Percentiles rank a stretch among this genome's conserved stretches.
phyloP scores from a whole-genome alignment of 345 rosid species.

The Odontarrhena argentea region DNA sequence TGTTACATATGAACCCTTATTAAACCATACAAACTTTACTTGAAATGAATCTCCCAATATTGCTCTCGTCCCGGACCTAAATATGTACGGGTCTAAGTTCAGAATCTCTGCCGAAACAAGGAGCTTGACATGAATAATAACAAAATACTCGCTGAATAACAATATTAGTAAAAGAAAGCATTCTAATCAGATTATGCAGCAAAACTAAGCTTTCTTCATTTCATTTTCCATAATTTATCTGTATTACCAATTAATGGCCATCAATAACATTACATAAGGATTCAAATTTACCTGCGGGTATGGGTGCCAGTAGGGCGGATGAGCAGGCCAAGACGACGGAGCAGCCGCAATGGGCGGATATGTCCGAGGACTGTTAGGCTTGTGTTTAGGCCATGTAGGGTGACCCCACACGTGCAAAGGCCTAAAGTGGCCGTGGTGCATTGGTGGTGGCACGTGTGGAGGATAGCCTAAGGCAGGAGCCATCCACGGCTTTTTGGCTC shows the following conservation, averaged over 20 bases:
- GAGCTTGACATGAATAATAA: too few species aligned
- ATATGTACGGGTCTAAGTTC: too few species aligned
- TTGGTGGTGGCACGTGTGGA: constrained; percentile 49
- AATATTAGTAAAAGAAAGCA: too few species aligned
- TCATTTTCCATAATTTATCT: too few species aligned
- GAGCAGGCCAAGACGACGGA: constrained; percentile 50
- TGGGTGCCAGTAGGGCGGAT: constrained; percentile 65
- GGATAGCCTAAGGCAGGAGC: constrained; percentile 82
- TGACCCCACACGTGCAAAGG: constrained; percentile 97
- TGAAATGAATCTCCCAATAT: too few species aligned
- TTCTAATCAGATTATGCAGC: too few species aligned
- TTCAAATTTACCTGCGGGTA: constrained; percentile 38
- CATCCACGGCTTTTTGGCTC: constrained; percentile 53
- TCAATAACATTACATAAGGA: too few species aligned
- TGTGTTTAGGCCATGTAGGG: constrained; percentile 85
- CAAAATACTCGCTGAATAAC: too few species aligned
- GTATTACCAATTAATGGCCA: too few species aligned
- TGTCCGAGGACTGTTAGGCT: constrained; percentile 43
- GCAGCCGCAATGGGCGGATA: constrained; percentile 43
- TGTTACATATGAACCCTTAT: background rate
- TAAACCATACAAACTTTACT: background rate
- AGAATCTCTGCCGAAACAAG: too few species aligned
- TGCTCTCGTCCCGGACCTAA: too few species aligned
- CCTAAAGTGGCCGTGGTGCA: constrained; percentile 56
- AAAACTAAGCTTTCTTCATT: too few species aligned